Evolutionary conservation across 106 monocot species (phyloP).

Genomic region (Allium sativum): DNA sequence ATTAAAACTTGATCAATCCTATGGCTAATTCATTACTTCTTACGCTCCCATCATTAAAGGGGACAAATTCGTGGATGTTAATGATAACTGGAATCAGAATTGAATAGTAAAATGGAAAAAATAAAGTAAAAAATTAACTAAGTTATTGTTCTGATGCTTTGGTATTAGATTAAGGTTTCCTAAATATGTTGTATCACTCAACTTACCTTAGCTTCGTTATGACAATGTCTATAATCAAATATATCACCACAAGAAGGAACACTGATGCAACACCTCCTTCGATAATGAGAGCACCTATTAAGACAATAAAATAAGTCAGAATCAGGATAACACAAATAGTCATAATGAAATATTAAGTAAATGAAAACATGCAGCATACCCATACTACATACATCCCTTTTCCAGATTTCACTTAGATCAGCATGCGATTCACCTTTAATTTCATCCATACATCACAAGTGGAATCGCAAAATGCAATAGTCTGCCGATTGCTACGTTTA

Average conservation of each 20-base stretch:
- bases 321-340: background rate
- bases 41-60: too few species aligned
- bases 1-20: too few species aligned
- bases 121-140: too few species aligned
- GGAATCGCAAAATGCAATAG: background rate
- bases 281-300: slow-evolving; percentile 51
- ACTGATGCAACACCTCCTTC: slow-evolving; percentile 40
- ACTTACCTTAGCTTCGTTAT: slow-evolving; percentile 52
- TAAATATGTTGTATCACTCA: background rate
- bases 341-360: background rate
- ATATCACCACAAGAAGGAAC: slow-evolving; percentile 56
- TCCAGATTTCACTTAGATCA: slow-evolving; percentile 19
- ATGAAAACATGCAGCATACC: slow-evolving; percentile 15
- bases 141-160: too few species aligned
- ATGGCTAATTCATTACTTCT: too few species aligned
- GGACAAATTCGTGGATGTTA: too few species aligned
- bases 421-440: slow-evolving; percentile 2
- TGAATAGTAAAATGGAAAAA: too few species aligned
- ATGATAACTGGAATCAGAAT: too few species aligned
- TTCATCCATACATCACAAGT: slow-evolving; percentile 3
- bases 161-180: too few species aligned
- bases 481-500: background rate
- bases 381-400: slow-evolving; percentile 26
- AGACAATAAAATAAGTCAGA: background rate
- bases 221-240: slow-evolving; percentile 63